These are phyloP conservation scores for Aphanomyces euteiches DNA, from an alignment of 352 stramenopile genomes.

Conservation along the genomic window DNA sequence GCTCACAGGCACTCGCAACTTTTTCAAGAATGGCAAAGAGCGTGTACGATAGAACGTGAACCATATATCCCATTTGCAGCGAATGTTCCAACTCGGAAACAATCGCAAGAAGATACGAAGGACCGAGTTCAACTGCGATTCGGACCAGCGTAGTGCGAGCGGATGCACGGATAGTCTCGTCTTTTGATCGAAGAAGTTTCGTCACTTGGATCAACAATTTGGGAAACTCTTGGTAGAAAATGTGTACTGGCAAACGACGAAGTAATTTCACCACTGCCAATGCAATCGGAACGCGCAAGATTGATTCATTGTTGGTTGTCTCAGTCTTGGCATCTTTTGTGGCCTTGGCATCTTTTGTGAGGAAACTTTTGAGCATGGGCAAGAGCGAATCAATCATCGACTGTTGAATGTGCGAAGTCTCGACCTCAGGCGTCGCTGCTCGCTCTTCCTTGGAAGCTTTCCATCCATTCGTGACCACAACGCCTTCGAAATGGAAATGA, in stretches of 20 bases:
- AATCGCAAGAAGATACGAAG: slow-evolving; percentile 78
- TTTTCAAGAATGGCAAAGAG: slow-evolving; percentile 81
- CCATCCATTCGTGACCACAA: slow-evolving; percentile 34
- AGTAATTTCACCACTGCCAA: slow-evolving; percentile 97
- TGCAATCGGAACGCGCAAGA: slow-evolving; percentile 90
- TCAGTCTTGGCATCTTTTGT: slow-evolving; percentile 56
- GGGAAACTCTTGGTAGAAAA: slow-evolving; percentile 92
- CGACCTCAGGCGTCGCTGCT: slow-evolving; percentile 33
- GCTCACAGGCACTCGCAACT: slow-evolving; percentile 52
- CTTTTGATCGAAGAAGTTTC: slow-evolving; percentile 87
- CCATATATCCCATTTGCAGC: slow-evolving; percentile 79
- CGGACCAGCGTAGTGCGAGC: slow-evolving; percentile 92
- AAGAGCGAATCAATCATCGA: slow-evolving; percentile 77
- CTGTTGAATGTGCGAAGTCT: slow-evolving; percentile 64
- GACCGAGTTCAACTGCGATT: slow-evolving; percentile 89
- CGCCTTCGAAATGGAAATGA: slow-evolving; percentile 92
- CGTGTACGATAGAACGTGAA: slow-evolving; percentile 84
- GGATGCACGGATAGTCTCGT: slow-evolving; percentile 89
- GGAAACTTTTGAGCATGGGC: slow-evolving; percentile 79
- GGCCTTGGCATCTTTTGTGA: slow-evolving; percentile 79
- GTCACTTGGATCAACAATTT: slow-evolving; percentile 90
- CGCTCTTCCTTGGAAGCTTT: slow-evolving; percentile 23
- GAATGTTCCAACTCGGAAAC: slow-evolving; percentile 81
- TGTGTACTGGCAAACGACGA: slow-evolving; percentile 83
- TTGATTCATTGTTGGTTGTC: slow-evolving; percentile 48